Conservation (phyloP, 1,284 basidiomycete genomes). For the Ceratobasidium sp. region DNA sequence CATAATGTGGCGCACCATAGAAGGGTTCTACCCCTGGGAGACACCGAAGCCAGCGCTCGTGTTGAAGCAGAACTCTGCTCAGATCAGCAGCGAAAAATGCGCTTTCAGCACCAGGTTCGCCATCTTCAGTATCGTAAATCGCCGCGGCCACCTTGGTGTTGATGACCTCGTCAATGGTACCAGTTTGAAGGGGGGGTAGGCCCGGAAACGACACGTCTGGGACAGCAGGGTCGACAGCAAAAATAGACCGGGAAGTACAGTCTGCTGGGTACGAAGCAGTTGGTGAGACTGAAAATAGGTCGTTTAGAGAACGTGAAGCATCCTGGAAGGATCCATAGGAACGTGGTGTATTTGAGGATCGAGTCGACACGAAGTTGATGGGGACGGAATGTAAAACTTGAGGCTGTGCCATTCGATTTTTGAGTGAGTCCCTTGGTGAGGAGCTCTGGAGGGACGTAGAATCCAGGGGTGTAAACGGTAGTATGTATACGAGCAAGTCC, state of each 20-base stretch:
- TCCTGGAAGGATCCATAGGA: slow-evolving; percentile 41
- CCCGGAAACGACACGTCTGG: slow-evolving; percentile 63
- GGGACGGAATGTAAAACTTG: slow-evolving; percentile 57
- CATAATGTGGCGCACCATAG: slow-evolving; percentile 68
- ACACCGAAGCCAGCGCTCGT: slow-evolving; percentile 80
- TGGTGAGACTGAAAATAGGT: slow-evolving; percentile 41
- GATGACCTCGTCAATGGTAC: slow-evolving; percentile 74
- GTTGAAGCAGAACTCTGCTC: slow-evolving; percentile 85
- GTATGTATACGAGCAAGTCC: slow-evolving; percentile 45
- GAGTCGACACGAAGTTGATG: slow-evolving; percentile 56
- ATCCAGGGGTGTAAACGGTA: slow-evolving; percentile 36
- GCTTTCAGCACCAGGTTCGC: slow-evolving; percentile 79
- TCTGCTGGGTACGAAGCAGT: slow-evolving; percentile 24
- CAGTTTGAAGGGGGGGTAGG: slow-evolving; percentile 69
- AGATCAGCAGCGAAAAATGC: slow-evolving; percentile 98
- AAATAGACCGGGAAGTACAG: slow-evolving; percentile 47
- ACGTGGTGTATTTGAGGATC: slow-evolving; percentile 43
- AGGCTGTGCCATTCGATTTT: slow-evolving; percentile 63
- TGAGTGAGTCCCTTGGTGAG: slow-evolving; percentile 28
- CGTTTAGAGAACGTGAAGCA: slow-evolving; percentile 19
- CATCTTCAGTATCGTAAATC: slow-evolving; percentile 50
- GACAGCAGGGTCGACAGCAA: slow-evolving; percentile 51
- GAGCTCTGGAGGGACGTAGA: slow-evolving; percentile 20
- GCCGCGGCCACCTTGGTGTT: slow-evolving; percentile 74
- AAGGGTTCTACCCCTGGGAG: slow-evolving; percentile 91